Evolutionary conservation across 164 flowering plant species (phyloP).

Genomic region (Vitis labrusca): DNA sequence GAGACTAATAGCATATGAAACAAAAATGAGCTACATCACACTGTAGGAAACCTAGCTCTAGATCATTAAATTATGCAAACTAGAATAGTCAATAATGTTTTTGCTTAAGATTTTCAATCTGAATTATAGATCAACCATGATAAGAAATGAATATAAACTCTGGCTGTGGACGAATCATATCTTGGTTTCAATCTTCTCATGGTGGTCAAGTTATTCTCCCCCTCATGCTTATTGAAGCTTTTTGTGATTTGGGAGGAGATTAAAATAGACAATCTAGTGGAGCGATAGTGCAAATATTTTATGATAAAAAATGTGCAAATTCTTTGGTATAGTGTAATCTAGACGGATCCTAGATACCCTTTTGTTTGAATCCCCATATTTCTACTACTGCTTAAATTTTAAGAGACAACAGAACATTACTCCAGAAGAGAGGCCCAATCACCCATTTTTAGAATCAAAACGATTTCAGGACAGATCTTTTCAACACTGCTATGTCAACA

Average conservation of each 20-base stretch:
- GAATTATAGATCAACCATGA: background rate
- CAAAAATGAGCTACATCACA: background rate
- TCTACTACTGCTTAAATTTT: too few relatives aligned
- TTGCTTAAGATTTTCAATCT: background rate
- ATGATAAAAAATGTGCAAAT: too few relatives aligned
- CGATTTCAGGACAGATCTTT: background rate
- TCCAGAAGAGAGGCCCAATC: background rate
- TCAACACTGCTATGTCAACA: background rate
- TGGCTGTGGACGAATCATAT: slow-evolving; percentile 11
- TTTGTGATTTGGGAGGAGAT: background rate
- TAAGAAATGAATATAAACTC: background rate
- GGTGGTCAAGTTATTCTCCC: background rate
- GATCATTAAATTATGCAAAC: background rate
- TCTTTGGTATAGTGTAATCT: too few relatives aligned
- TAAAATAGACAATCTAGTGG: background rate
- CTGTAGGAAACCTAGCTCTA: background rate
- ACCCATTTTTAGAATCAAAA: background rate
- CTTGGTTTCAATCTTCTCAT: background rate
- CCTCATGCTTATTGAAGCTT: background rate
- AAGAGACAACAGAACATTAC: background rate
- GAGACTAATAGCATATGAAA: background rate
- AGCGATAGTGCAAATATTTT: background rate
- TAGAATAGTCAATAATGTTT: background rate
- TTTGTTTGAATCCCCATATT: too few relatives aligned
- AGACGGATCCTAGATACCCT: too few relatives aligned